phyloP scores from a whole-genome alignment of 306 rosid genomes.

The Cicer judaicum region DNA sequence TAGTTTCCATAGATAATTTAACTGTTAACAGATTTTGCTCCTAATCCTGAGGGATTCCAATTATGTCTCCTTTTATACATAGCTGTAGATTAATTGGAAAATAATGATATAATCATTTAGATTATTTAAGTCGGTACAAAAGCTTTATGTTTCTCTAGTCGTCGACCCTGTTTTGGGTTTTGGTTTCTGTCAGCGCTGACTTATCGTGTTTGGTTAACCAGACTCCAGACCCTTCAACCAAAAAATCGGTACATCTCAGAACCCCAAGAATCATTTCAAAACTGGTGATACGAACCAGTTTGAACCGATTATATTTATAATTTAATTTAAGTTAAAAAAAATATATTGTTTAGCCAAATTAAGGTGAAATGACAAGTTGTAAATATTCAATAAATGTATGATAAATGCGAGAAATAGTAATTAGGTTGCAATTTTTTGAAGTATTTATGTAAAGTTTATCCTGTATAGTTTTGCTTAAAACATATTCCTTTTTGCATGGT shows the following conservation, averaged over 20 bases:
- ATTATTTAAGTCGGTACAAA: neutral
- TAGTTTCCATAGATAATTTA: neutral
- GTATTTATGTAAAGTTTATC: conserved; percentile 21
- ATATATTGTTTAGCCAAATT: too few relatives aligned
- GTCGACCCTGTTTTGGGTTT: too few relatives aligned
- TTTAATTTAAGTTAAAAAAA: too few relatives aligned
- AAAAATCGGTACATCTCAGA: too few relatives aligned
- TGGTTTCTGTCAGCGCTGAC: too few relatives aligned
- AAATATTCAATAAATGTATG: conserved; percentile 2
- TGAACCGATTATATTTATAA: too few relatives aligned
- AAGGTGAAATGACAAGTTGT: too few relatives aligned
- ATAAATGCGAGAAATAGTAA: conserved; percentile 18
- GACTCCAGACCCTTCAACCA: too few relatives aligned
- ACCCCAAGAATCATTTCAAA: too few relatives aligned
- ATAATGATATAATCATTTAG: neutral
- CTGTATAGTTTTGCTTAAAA: conserved; percentile 15
- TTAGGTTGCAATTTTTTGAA: conserved; percentile 6
- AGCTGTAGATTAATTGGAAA: neutral
- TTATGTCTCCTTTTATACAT: neutral
- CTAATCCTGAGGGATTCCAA: neutral
- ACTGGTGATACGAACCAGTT: too few relatives aligned
- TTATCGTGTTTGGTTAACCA: too few relatives aligned
- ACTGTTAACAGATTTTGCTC: neutral
- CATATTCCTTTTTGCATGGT: conserved; percentile 22
- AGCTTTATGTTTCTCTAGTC: too few relatives aligned